Evolutionary conservation across 441 rosid genomes (phyloP).

Genomic region (Gossypium aridum): DNA sequence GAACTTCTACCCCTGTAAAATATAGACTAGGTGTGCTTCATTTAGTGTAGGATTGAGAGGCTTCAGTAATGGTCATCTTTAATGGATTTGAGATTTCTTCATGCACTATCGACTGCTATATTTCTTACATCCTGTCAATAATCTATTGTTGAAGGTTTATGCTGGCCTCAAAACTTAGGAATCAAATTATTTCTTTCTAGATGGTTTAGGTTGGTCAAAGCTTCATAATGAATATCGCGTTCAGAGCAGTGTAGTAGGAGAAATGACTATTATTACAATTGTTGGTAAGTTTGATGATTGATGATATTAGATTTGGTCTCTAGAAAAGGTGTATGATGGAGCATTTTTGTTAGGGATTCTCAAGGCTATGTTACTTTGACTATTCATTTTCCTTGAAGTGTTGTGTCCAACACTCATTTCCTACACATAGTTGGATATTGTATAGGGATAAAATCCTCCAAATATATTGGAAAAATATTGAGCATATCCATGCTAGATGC

Average conservation of each 20-base stretch:
- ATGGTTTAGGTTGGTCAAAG: neutral
- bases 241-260: neutral
- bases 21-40: neutral
- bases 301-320: neutral
- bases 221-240: neutral
- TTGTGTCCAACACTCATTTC: no score
- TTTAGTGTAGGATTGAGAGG: neutral
- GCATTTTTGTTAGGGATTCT: neutral
- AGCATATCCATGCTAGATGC: no score
- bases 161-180: neutral
- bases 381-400: no score
- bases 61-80: neutral
- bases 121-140: neutral
- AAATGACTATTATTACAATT: neutral
- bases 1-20: neutral
- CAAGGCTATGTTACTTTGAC: neutral
- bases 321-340: neutral
- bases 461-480: no score
- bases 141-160: neutral
- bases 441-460: no score
- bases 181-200: neutral
- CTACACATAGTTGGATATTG: no score
- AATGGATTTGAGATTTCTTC: neutral
- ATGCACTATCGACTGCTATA: neutral
- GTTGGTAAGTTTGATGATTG: neutral